phyloP scores from a whole-genome alignment of 208 protist genomes.

The Crithidia sp. region DNA sequence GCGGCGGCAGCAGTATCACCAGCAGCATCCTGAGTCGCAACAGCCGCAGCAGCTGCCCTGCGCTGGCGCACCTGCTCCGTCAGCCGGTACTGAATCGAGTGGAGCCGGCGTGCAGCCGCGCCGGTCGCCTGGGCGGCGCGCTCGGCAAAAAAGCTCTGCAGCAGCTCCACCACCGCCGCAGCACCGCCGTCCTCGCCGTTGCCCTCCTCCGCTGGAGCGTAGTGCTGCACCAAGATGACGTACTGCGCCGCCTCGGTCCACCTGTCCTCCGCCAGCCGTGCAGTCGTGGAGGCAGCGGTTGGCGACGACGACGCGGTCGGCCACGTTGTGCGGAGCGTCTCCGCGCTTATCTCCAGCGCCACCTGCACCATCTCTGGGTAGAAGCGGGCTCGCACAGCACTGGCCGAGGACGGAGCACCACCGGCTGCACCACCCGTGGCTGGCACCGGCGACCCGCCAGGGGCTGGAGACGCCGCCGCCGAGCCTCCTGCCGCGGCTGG shows the following conservation, averaged over 20 bases:
- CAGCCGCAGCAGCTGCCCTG: not conserved
- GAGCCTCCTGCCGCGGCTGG: not conserved
- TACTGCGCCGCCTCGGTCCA: constrained; percentile 69
- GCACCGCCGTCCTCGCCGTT: constrained; percentile 4
- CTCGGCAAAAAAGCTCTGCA: constrained; percentile 25
- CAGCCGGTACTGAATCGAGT: constrained; percentile 16
- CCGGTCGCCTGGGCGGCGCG: constrained; percentile 3
- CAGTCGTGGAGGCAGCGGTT: not conserved
- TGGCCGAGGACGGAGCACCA: too few relatives aligned
- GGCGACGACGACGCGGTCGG: not conserved
- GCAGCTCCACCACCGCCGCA: constrained; percentile 21
- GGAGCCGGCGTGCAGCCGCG: constrained; percentile 23
- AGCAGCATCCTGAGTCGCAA: not conserved
- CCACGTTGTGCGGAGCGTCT: not conserved
- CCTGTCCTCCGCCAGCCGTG: constrained; percentile 41
- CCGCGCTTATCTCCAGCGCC: constrained; percentile 41
- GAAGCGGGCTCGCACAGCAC: constrained; percentile 30
- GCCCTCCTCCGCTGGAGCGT: constrained; percentile 5
- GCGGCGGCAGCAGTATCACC: not conserved
- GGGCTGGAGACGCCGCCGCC: too few relatives aligned
- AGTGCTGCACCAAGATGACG: constrained; percentile 71
- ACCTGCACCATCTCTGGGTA: constrained; percentile 68
- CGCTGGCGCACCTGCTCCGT: constrained; percentile 1
- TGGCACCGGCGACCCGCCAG: not conserved
- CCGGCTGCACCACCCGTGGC: not conserved